Conservation (phyloP, 768 basidiomycete species). For the Russula virescens region DNA sequence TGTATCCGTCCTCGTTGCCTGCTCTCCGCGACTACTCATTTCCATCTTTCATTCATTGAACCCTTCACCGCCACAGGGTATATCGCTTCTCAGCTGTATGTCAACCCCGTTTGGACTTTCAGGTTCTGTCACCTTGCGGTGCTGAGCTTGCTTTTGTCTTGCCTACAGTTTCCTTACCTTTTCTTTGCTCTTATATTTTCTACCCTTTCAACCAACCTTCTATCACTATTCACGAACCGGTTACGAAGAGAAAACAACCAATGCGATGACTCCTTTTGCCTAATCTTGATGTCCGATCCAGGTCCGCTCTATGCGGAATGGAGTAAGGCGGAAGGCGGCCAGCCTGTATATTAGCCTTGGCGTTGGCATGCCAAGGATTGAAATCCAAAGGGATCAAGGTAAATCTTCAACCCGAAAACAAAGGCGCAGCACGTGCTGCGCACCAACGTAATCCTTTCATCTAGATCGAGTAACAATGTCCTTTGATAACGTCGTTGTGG, state of each 20-base stretch:
- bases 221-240: slow-evolving; percentile 14
- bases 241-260: slow-evolving; percentile 20
- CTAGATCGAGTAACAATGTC: too few relatives aligned
- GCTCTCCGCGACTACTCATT: not conserved
- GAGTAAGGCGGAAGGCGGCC: too few relatives aligned
- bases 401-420: too few relatives aligned
- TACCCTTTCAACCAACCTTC: not conserved
- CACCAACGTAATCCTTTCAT: too few relatives aligned
- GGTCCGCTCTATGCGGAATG: too few relatives aligned
- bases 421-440: too few relatives aligned
- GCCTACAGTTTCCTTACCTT: not conserved
- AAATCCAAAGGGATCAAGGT: too few relatives aligned
- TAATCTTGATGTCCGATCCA: not conserved
- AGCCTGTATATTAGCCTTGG: too few relatives aligned
- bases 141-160: not conserved
- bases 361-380: too few relatives aligned
- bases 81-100: not conserved
- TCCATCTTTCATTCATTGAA: not conserved
- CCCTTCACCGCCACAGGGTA: not conserved
- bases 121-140: not conserved
- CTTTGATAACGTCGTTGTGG: too few relatives aligned
- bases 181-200: slow-evolving; percentile 4
- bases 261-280: slow-evolving; percentile 15
- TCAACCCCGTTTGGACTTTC: not conserved
- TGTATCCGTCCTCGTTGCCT: slow-evolving; percentile 5